Conservation (phyloP, 768 basidiomycete genomes). For the Agaricus subrufescens region DNA sequence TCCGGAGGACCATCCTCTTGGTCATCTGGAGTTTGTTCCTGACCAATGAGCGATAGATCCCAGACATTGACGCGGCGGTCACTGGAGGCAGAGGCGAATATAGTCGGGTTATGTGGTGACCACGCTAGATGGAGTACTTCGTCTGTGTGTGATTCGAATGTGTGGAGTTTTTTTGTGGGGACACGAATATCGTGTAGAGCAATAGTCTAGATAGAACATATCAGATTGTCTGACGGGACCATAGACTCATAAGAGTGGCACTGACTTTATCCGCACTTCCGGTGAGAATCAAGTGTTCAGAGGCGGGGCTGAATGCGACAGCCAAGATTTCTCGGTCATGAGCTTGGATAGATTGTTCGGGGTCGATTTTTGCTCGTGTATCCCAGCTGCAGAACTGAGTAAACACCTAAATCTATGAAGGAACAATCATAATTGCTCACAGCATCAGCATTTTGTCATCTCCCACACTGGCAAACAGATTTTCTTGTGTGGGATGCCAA, state of each 20-base stretch:
- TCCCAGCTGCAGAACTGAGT: constrained; percentile 70
- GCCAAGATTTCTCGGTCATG: constrained; percentile 90
- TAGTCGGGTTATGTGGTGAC: constrained; percentile 89
- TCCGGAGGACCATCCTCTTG: constrained; percentile 98
- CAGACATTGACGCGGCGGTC: constrained; percentile 93
- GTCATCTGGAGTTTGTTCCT: constrained; percentile 97
- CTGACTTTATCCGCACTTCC: constrained; percentile 90
- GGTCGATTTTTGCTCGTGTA: constrained; percentile 67
- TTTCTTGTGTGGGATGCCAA: constrained; percentile 83
- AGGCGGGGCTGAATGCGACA: constrained; percentile 84
- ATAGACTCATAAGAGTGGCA: background rate
- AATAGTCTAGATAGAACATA: constrained; percentile 46
- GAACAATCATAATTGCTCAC: constrained; percentile 41
- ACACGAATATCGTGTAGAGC: constrained; percentile 82
- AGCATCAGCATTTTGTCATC: constrained; percentile 94
- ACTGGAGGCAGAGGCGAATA: constrained; percentile 93
- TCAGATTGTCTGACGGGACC: background rate
- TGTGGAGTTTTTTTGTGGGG: constrained; percentile 74
- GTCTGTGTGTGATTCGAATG: constrained; percentile 90
- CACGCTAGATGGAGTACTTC: constrained; percentile 93
- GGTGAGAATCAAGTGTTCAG: constrained; percentile 76
- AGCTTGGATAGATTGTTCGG: constrained; percentile 70
- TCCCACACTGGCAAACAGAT: constrained; percentile 90
- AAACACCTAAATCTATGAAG: background rate
- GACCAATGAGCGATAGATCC: constrained; percentile 89